A percentile compares a stretch with the other conserved stretches of the same genome.
phyloP scores from a whole-genome alignment of 805 yeast species.

The Schwanniomyces sp. region DNA sequence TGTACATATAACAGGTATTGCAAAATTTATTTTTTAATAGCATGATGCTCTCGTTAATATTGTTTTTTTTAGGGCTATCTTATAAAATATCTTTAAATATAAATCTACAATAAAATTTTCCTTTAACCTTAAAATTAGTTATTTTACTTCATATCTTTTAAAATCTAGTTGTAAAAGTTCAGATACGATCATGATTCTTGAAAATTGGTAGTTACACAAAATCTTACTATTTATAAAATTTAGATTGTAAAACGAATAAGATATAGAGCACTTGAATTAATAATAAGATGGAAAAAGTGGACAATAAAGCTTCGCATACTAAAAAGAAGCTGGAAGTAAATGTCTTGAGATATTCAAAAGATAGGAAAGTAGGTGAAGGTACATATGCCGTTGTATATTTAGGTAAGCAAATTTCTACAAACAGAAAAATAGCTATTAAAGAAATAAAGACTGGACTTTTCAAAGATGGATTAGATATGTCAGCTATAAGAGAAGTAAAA shows the following conservation, averaged over 20 bases:
- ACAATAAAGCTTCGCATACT: background rate
- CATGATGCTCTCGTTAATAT: too few species aligned
- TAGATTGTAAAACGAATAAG: too few species aligned
- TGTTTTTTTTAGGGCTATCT: too few species aligned
- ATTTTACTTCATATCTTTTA: too few species aligned
- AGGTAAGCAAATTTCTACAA: slow-evolving; percentile 61
- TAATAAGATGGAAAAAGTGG: background rate
- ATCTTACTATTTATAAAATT: too few species aligned
- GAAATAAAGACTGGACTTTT: slow-evolving; percentile 93
- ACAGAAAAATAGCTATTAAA: slow-evolving; percentile 79
- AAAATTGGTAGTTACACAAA: too few species aligned
- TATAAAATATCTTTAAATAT: too few species aligned
- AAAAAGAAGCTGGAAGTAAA: background rate
- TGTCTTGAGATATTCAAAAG: slow-evolving; percentile 42
- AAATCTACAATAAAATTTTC: too few species aligned
- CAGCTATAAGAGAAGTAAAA: slow-evolving; percentile 92
- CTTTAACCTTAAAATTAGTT: too few species aligned
- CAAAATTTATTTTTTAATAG: background rate
- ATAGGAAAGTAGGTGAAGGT: slow-evolving; percentile 96
- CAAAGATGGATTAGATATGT: slow-evolving; percentile 96
- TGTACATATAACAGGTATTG: background rate
- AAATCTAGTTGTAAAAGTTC: too few species aligned
- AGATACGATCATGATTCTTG: too few species aligned
- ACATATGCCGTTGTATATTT: slow-evolving; percentile 96
- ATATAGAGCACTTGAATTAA: too few species aligned